Base-by-base conservation (phyloP, 2,329 filamentous ascomycete species). In the Aureobasidium sp. region DNA sequence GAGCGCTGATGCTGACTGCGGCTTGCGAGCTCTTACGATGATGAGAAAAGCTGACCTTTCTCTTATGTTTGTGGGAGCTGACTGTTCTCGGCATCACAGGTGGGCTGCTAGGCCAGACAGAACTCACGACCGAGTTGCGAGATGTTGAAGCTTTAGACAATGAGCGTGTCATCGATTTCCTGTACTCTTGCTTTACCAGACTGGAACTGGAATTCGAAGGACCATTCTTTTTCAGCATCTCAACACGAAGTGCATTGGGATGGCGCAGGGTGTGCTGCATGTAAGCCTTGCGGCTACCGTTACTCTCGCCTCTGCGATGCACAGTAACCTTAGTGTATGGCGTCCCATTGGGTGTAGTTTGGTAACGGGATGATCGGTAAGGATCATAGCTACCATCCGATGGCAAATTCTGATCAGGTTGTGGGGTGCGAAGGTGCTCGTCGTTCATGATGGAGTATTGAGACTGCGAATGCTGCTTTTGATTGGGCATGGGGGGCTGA, bases 331-430 rank as follows among this genome's bases (percentile, higher is more conserved):
- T 88, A 33, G 86, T 81, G 67, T 85, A 85, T 63, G 45, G 61
- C 37, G 57, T 65, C 45, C 44, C 61, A 22, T 59, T 53, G 17
- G 60, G 60, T 14, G 73, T 63, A 57, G 82, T 75, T 24, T 78
- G 76, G 61, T 81, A 76, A 66, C 82, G 80, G 2, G 88, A 91
- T 5, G 88, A 85, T 68, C 89, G 84, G 72, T 89, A 96, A 0
- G 91, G 91, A 71, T 96, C 92, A 68, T 96, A 96, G 73, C 88
- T 94, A 65, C 82, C 77, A 63, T 80, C 74, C 45, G 70, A 83
- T 67, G 69, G 79, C 37, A 78, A 75, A 40, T 60, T 45, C 61
- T 80, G 79, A 42, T 77, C 76, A 63, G 75, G 79, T 63, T 79
- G 75, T 53, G 77, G 76, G 17, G 68, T 68, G 50, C 76, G 75